Conservation (phyloP, 257 asterid species). For the Leptodermis oblonga region DNA sequence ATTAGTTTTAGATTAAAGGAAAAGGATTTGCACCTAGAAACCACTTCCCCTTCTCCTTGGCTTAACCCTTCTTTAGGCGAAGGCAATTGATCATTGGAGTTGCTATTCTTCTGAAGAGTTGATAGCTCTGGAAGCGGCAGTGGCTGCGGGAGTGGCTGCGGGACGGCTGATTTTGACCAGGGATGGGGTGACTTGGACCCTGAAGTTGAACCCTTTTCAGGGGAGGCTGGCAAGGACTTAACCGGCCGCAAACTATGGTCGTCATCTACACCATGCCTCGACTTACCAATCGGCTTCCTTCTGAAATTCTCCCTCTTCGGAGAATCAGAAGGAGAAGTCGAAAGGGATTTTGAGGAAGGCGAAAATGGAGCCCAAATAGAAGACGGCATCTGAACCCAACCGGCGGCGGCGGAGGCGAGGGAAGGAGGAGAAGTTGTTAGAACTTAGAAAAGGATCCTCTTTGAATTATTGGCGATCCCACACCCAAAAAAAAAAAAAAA, state of each 20-base stretch:
- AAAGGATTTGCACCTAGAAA: slow-evolving; percentile 28
- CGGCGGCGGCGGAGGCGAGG: background rate
- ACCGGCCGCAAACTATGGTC: slow-evolving; percentile 41
- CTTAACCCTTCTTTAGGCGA: slow-evolving; percentile 14
- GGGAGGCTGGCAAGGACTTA: slow-evolving; percentile 56
- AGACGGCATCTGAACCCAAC: slow-evolving; percentile 50
- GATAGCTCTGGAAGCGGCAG: slow-evolving; percentile 60
- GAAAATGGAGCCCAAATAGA: slow-evolving; percentile 47
- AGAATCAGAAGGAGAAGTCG: slow-evolving; percentile 25
- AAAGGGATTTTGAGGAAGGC: slow-evolving; percentile 31
- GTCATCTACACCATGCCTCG: slow-evolving; percentile 47
- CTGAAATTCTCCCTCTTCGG: slow-evolving; percentile 28
- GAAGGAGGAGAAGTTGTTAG: background rate
- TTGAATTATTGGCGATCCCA: too few relatives aligned
- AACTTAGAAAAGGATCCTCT: background rate
- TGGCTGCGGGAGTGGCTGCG: slow-evolving; percentile 48
- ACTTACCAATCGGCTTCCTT: slow-evolving; percentile 45
- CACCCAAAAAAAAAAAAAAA: background rate
- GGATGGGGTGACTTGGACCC: slow-evolving; percentile 27
- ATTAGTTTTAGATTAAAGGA: background rate
- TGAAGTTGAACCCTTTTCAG: slow-evolving; percentile 37
- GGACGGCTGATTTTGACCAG: slow-evolving; percentile 70
- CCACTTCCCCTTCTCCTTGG: slow-evolving; percentile 18
- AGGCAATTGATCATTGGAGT: slow-evolving; percentile 20
- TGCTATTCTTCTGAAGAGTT: slow-evolving; percentile 17